Percentiles rank a stretch among this genome's conserved stretches.
phyloP scores from a whole-genome alignment of 2,329 filamentous ascomycete species.

The Alternaria consortialis region DNA sequence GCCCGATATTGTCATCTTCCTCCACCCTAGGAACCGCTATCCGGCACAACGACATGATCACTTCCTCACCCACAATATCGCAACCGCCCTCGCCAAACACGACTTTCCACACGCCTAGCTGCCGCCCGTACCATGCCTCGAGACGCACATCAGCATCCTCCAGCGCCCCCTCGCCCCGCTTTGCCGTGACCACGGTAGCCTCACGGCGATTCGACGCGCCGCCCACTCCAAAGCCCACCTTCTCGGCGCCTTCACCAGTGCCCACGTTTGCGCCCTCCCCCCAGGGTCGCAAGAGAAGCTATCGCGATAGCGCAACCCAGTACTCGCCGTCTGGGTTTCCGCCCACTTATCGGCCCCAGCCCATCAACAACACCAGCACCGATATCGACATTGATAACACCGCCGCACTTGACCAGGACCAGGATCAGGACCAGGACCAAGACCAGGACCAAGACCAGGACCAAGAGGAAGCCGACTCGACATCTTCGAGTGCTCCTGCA shows the following conservation, averaged over 20 bases:
- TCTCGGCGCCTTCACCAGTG: conserved; percentile 37
- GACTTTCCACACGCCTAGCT: conserved; percentile 44
- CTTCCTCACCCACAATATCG: conserved; percentile 50
- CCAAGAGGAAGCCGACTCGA: conserved; percentile 12
- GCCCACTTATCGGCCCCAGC: conserved; percentile 51
- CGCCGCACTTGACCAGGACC: not conserved
- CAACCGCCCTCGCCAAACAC: conserved; percentile 49
- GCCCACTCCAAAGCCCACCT: conserved; percentile 30
- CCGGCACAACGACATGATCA: conserved; percentile 42
- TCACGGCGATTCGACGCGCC: conserved; percentile 42
- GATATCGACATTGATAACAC: not conserved
- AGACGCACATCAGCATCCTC: conserved; percentile 44
- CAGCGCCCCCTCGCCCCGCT: conserved; percentile 45
- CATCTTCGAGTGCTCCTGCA: conserved; percentile 23
- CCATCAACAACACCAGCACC: conserved; percentile 6
- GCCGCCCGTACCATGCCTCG: conserved; percentile 45
- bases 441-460: not conserved
- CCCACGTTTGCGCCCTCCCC: conserved; percentile 35
- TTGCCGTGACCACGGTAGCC: conserved; percentile 41
- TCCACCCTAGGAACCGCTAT: conserved; percentile 14
- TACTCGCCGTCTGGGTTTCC: conserved; percentile 62
- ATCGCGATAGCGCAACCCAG: conserved; percentile 63
- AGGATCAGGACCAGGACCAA: not conserved
- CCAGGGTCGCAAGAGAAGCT: conserved; percentile 44
- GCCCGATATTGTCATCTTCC: conserved; percentile 12